Conservation (phyloP, 257 asterid genomes). For the Jacaranda copaia region DNA sequence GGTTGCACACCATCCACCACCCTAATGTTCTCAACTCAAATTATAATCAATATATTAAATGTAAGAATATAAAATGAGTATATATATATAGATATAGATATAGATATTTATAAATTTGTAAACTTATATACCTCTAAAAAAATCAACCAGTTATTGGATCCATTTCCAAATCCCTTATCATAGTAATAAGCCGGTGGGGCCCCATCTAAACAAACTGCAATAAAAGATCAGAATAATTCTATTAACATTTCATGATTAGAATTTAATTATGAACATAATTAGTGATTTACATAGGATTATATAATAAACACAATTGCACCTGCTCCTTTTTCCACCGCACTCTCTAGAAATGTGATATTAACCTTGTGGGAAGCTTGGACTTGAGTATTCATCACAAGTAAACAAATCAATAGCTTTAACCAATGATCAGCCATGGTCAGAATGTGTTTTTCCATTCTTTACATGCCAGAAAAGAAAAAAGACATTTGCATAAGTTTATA, state of each 20-base stretch:
- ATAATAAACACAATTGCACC: too few relatives aligned
- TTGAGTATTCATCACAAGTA: constrained; percentile 11
- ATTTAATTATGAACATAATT: not conserved
- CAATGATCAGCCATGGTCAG: constrained; percentile 33
- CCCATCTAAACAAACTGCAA: not conserved
- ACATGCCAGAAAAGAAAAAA: not conserved
- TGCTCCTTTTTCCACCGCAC: too few relatives aligned
- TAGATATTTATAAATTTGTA: too few relatives aligned
- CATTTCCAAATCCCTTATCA: not conserved
- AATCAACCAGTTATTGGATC: not conserved
- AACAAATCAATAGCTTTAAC: constrained; percentile 4
- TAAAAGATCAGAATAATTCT: not conserved
- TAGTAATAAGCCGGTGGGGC: not conserved
- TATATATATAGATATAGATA: too few relatives aligned
- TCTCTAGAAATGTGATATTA: too few relatives aligned
- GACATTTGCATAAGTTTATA: not conserved
- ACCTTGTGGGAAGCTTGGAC: not conserved
- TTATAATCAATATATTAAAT: not conserved
- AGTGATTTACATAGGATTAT: not conserved
- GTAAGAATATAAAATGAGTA: too few relatives aligned
- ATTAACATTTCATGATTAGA: not conserved
- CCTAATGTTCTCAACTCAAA: not conserved
- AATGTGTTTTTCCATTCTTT: constrained; percentile 21
- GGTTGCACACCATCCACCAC: constrained; percentile 39
- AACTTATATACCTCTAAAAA: not conserved